Evolutionary conservation across 345 rosid genomes (phyloP).

Genomic region (Litchi chinensis): DNA sequence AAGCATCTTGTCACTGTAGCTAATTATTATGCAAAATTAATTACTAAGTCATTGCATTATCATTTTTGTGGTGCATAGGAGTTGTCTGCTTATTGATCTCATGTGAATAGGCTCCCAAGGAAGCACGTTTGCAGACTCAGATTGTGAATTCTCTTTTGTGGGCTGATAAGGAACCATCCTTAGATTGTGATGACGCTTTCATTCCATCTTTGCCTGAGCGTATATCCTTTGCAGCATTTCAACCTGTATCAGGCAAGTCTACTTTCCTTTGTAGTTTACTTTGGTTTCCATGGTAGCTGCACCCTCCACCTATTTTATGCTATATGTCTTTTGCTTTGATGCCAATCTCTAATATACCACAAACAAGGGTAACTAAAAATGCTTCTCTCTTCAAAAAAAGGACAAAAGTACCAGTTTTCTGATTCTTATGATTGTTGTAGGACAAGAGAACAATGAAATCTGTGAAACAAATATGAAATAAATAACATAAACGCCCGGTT

Average conservation of each 20-base stretch:
- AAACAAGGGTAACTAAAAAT: no score
- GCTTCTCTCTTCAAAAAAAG: no score
- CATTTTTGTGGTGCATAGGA: constrained; percentile 14
- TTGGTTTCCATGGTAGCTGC: no score
- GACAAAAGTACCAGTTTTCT: no score
- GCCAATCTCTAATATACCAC: neutral
- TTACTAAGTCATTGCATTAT: constrained; percentile 4
- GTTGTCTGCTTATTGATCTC: constrained; percentile 25
- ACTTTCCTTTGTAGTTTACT: neutral
- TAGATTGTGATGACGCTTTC: constrained; percentile 57
- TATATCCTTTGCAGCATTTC: constrained; percentile 67
- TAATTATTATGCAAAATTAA: neutral
- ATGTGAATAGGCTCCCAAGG: constrained; percentile 56
- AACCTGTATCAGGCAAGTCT: constrained; percentile 60
- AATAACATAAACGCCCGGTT: neutral
- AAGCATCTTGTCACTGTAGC: neutral
- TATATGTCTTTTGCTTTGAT: neutral
- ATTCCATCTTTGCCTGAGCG: constrained; percentile 65
- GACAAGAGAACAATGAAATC: no score
- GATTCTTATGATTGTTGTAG: no score
- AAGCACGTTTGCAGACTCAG: constrained; percentile 59
- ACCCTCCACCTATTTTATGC: neutral
- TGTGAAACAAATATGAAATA: neutral
- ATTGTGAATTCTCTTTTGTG: constrained; percentile 58
- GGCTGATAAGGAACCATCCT: constrained; percentile 57